These are phyloP conservation scores for Spongiforma sp. DNA, from an alignment of 1,284 basidiomycete genomes.

Conservation along the genomic window DNA sequence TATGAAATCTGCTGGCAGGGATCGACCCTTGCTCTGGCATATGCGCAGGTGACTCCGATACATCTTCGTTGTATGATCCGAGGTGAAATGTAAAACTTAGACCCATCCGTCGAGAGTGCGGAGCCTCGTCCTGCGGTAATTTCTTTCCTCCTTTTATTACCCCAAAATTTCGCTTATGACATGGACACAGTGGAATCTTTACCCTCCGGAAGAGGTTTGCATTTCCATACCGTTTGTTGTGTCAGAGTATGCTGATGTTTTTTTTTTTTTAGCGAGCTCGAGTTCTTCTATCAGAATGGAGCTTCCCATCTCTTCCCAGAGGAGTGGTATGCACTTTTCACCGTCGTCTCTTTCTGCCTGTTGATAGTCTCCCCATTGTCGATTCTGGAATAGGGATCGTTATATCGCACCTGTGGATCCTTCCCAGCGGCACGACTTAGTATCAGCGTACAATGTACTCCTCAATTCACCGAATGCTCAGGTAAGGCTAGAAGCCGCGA, in stretches of 20 bases:
- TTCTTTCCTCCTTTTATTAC: neutral
- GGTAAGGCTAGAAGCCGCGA: slow-evolving; percentile 74
- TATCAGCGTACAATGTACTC: slow-evolving; percentile 84
- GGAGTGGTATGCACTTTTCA: slow-evolving; percentile 64
- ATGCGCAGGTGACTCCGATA: slow-evolving; percentile 68
- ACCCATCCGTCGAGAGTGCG: slow-evolving; percentile 83
- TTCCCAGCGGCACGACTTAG: slow-evolving; percentile 77
- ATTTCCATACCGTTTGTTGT: neutral
- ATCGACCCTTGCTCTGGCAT: slow-evolving; percentile 88
- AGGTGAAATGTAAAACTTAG: slow-evolving; percentile 40
- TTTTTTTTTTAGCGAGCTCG: slow-evolving; percentile 65
- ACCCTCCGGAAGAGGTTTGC: slow-evolving; percentile 76
- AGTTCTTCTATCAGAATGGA: slow-evolving; percentile 93
- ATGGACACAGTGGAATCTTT: slow-evolving; percentile 77
- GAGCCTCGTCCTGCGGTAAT: slow-evolving; percentile 80
- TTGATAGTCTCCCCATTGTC: neutral
- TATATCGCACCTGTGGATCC: slow-evolving; percentile 85
- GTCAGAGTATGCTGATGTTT: neutral
- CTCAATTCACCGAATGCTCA: slow-evolving; percentile 79
- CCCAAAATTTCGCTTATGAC: slow-evolving; percentile 2
- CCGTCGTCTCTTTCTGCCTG: neutral
- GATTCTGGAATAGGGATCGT: slow-evolving; percentile 64
- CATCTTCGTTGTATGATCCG: neutral
- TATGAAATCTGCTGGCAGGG: slow-evolving; percentile 59
- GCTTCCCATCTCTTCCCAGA: slow-evolving; percentile 87